Evolutionary conservation across 805 yeast genomes (phyloP).

Genomic region (Candida caryicola): DNA sequence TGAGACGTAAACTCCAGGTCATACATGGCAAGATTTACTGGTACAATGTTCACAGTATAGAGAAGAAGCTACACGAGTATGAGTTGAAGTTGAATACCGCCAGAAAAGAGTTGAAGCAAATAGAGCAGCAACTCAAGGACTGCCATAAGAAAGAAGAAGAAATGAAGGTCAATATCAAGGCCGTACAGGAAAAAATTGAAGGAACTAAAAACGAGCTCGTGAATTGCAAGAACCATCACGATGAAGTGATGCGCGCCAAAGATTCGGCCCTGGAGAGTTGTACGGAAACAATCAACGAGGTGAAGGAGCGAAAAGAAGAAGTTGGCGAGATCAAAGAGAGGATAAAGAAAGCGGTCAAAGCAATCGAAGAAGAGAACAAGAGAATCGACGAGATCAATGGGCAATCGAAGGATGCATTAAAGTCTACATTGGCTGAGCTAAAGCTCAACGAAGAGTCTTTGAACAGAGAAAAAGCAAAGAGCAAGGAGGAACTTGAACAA

Average conservation of each 20-base stretch:
- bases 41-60: conserved; percentile 37
- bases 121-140: conserved; percentile 4
- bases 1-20: conserved; percentile 30
- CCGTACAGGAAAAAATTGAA: conserved; percentile 1
- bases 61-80: conserved; percentile 20
- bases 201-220: conserved; percentile 2
- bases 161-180: conserved; percentile 17
- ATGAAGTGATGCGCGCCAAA: conserved; percentile 8
- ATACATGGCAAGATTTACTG: conserved; percentile 43
- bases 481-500: conserved; percentile 11
- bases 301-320: conserved; percentile 16
- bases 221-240: conserved; percentile 3
- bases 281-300: conserved; percentile 9
- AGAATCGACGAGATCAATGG: conserved; percentile 43
- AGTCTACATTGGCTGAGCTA: conserved; percentile 18
- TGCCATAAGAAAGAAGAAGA: conserved; percentile 5
- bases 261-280: conserved; percentile 4
- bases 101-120: not conserved
- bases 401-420: conserved; percentile 38
- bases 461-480: conserved; percentile 12
- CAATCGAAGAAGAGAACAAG: conserved; percentile 32
- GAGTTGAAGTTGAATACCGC: conserved; percentile 4
- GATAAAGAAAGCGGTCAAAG: conserved; percentile 14
- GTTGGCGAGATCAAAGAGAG: conserved; percentile 8
- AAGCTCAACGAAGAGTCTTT: conserved; percentile 17